These are phyloP conservation scores for Recurvomyces mirabilis DNA, from an alignment of 495 filamentous ascomycete species.

Conservation along the genomic window DNA sequence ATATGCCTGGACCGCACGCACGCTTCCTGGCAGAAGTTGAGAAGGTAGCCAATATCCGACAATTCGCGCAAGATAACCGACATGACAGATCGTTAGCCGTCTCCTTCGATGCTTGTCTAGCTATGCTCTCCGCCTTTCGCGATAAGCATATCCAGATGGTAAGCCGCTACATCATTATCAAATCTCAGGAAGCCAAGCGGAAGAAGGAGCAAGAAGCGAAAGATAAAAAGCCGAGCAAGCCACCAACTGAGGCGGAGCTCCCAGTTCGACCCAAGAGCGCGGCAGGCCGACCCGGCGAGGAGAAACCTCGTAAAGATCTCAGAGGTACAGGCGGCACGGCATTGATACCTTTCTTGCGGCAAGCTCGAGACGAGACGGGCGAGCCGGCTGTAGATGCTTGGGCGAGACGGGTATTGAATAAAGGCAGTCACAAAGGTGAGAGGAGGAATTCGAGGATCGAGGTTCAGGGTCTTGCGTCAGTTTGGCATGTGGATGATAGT, in stretches of 20 bases:
- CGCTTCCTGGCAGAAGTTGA: conserved; percentile 75
- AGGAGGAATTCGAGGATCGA: conserved; percentile 39
- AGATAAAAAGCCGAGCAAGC: conserved; percentile 19
- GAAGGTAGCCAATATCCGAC: conserved; percentile 74
- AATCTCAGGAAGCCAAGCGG: conserved; percentile 40
- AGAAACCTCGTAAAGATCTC: conserved; percentile 43
- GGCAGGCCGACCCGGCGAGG: conserved; percentile 27
- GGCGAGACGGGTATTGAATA: conserved; percentile 63
- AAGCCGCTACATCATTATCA: conserved; percentile 85
- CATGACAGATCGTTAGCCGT: conserved; percentile 54
- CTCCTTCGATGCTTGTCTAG: conserved; percentile 82
- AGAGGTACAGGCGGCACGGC: conserved; percentile 88
- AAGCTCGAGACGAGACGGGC: conserved; percentile 89
- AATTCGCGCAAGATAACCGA: conserved; percentile 59
- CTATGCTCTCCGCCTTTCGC: conserved; percentile 79
- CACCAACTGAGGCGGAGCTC: conserved; percentile 43
- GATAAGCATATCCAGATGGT: conserved; percentile 96
- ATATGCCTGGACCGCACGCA: conserved; percentile 91
- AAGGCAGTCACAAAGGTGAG: conserved; percentile 30
- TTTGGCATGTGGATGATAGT: conserved; percentile 75
- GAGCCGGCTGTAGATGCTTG: conserved; percentile 81
- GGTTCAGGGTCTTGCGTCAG: conserved; percentile 68
- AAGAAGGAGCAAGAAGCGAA: conserved; percentile 1
- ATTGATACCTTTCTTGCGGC: conserved; percentile 86
- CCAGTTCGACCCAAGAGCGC: conserved; percentile 40